These are phyloP conservation scores for Fragaria vesca DNA, from an alignment of 306 rosid genomes.

Conservation along the genomic window DNA sequence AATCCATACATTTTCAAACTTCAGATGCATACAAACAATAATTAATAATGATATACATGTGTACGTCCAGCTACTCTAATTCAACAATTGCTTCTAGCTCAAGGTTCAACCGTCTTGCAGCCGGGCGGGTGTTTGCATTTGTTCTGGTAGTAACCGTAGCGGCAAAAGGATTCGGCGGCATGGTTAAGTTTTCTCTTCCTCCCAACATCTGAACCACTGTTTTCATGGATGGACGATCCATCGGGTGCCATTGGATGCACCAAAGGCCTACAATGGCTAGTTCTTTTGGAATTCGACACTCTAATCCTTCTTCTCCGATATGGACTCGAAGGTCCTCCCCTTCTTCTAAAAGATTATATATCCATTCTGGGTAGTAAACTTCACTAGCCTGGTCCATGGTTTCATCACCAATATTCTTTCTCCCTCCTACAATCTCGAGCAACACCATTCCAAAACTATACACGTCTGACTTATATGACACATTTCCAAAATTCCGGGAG, in stretches of 20 bases:
- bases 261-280: not conserved
- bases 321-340: not conserved
- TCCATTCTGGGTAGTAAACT: not conserved
- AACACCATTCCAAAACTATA: constrained; percentile 34
- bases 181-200: not conserved
- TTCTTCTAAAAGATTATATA: not conserved
- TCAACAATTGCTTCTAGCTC: not conserved
- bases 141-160: not conserved
- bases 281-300: not conserved
- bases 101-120: not conserved
- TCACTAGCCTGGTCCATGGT: not conserved
- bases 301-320: not conserved
- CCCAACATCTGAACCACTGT: not conserved
- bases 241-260: not conserved
- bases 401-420: not conserved
- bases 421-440: constrained; percentile 31
- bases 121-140: not conserved
- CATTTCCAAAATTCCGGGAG: not conserved
- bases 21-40: not conserved
- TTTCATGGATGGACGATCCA: constrained; percentile 5
- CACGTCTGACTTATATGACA: constrained; percentile 18
- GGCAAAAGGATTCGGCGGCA: constrained; percentile 15
- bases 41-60: no score
- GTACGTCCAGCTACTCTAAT: not conserved
- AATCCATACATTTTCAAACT: no score